Percentiles rank a stretch among this genome's conserved stretches.
Conservation (phyloP, 164 flowering plant genomes). For the Nelumbo lutea region DNA sequence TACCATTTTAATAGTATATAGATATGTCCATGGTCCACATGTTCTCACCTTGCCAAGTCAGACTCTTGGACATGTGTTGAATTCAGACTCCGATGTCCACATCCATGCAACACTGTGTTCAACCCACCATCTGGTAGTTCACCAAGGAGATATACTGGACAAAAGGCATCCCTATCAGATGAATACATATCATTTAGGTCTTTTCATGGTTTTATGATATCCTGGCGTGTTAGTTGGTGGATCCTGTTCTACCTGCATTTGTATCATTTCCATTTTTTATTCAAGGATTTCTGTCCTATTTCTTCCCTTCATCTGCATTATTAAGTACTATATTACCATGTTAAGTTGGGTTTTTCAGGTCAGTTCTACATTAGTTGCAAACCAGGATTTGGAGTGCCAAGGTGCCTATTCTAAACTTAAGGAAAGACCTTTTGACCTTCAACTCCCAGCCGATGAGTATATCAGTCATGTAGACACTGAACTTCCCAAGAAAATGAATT, state of each 20-base stretch:
- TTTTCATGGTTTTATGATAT: not conserved
- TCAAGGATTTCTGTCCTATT: not conserved
- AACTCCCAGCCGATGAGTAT: slow-evolving; percentile 36
- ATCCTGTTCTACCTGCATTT: not conserved
- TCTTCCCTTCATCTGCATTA: not conserved
- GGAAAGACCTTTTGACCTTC: slow-evolving; percentile 25
- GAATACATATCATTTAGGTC: not conserved
- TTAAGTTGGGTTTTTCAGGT: slow-evolving; percentile 18
- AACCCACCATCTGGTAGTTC: not conserved
- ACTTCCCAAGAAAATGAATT: slow-evolving; percentile 3
- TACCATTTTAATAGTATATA: too few species aligned
- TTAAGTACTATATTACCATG: not conserved
- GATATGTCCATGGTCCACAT: too few species aligned
- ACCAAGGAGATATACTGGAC: not conserved
- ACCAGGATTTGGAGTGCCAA: slow-evolving; percentile 6
- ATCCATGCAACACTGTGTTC: too few species aligned
- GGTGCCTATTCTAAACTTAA: slow-evolving; percentile 11
- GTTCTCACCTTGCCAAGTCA: too few species aligned
- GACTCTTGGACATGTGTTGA: too few species aligned
- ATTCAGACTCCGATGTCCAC: too few species aligned
- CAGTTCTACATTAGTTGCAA: slow-evolving; percentile 8
- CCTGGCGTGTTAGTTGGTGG: not conserved
- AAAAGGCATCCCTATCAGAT: not conserved
- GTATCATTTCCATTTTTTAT: not conserved
- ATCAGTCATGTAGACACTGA: slow-evolving; percentile 10